Evolutionary conservation across 306 rosid species (phyloP).

Genomic region (Dryas alaskensis): DNA sequence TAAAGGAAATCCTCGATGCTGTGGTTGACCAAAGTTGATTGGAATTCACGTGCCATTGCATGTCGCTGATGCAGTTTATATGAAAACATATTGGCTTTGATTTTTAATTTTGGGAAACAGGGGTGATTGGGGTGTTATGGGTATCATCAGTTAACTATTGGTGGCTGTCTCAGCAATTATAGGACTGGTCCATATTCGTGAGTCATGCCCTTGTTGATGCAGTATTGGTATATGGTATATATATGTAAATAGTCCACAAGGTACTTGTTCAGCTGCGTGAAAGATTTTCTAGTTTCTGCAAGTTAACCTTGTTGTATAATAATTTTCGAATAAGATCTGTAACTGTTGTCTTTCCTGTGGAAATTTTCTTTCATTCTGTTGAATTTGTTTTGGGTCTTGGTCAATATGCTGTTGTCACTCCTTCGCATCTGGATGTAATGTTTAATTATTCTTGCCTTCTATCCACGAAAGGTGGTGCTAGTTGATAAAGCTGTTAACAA

Average conservation of each 20-base stretch:
- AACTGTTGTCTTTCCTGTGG: not conserved
- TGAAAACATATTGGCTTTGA: not conserved
- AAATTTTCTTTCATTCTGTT: not conserved
- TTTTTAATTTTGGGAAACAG: not conserved
- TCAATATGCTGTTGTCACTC: too few species aligned
- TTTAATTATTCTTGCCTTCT: too few species aligned
- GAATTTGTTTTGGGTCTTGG: not conserved
- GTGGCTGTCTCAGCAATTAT: conserved; percentile 11
- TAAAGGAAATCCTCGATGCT: conserved; percentile 34
- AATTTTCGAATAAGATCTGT: not conserved
- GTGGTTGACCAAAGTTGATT: conserved; percentile 34
- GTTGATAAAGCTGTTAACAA: too few species aligned
- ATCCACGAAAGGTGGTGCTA: too few species aligned
- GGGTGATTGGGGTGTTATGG: not conserved
- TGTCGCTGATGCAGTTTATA: conserved; percentile 36
- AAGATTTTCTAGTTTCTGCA: not conserved
- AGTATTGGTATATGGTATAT: not conserved
- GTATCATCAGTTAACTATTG: conserved; percentile 13
- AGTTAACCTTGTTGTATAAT: conserved; percentile 6
- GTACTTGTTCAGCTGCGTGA: conserved; percentile 1
- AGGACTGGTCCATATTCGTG: conserved; percentile 6
- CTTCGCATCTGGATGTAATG: not conserved
- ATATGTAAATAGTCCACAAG: not conserved
- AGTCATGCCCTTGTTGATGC: conserved; percentile 17
- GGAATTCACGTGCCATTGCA: conserved; percentile 25